These are phyloP conservation scores for Linum trigynum DNA, from an alignment of 345 rosid genomes.

Conservation along the genomic window DNA sequence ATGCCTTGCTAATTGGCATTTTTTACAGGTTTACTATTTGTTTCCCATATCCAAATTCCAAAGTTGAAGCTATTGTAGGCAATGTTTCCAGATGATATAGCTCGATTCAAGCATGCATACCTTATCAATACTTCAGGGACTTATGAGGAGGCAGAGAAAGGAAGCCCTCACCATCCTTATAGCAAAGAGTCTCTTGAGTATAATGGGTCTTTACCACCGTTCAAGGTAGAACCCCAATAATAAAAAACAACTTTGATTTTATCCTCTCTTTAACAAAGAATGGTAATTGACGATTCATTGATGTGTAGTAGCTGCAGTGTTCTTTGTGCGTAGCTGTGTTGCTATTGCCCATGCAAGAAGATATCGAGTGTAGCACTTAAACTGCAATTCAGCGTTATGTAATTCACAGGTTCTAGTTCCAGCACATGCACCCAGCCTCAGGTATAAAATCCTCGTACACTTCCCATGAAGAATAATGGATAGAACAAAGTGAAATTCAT, in stretches of 20 bases:
- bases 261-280: neutral
- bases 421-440: no score
- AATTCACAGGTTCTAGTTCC: no score
- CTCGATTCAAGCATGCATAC: constrained; percentile 17
- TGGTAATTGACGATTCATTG: neutral
- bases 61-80: no score
- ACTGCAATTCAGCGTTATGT: no score
- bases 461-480: no score
- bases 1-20: no score
- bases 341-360: neutral
- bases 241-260: neutral
- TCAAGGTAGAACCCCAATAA: constrained; percentile 6
- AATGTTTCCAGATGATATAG: no score
- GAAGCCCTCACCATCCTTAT: constrained; percentile 33
- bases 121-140: constrained; percentile 46
- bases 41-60: no score
- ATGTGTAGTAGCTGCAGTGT: neutral
- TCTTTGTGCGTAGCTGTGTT: neutral
- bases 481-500: no score
- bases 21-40: no score
- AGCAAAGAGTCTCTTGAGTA: constrained; percentile 20
- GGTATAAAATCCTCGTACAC: no score
- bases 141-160: constrained; percentile 30
- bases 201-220: constrained; percentile 12
- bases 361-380: no score